These are phyloP conservation scores for Colletotrichum australisinense DNA, from an alignment of 2,329 filamentous ascomycete species.

Conservation along the genomic window DNA sequence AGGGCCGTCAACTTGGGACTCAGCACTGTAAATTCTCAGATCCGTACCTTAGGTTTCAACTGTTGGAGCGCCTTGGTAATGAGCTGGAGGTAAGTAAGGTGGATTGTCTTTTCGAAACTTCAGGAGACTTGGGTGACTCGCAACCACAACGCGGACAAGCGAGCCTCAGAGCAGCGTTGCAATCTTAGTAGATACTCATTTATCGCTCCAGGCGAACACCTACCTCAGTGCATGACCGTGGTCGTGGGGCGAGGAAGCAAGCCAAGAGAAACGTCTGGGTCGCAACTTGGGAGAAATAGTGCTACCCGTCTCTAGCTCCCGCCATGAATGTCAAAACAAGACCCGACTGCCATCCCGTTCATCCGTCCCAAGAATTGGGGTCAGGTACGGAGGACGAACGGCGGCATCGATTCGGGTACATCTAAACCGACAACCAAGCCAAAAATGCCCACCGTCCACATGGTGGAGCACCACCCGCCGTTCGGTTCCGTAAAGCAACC, in stretches of 20 bases:
- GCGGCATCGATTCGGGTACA: neutral
- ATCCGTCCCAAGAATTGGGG: neutral
- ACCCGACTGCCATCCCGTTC: neutral
- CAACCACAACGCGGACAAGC: slow-evolving; percentile 18
- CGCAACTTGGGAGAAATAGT: too few species aligned
- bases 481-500: neutral
- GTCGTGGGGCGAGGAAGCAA: too few species aligned
- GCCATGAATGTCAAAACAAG: neutral
- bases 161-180: neutral
- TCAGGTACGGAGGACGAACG: too few species aligned
- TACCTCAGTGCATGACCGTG: neutral
- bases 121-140: neutral
- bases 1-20: neutral
- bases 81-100: too few species aligned
- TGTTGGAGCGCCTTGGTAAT: neutral
- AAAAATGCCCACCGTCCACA: neutral
- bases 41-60: neutral
- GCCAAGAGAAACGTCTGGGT: too few species aligned
- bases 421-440: neutral
- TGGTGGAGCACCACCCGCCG: neutral
- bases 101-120: neutral
- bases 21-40: neutral
- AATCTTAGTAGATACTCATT: neutral
- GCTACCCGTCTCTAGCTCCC: too few species aligned
- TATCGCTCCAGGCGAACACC: neutral